Evolutionary conservation across 345 rosid genomes (phyloP).

Genomic region (Camelina sativa): DNA sequence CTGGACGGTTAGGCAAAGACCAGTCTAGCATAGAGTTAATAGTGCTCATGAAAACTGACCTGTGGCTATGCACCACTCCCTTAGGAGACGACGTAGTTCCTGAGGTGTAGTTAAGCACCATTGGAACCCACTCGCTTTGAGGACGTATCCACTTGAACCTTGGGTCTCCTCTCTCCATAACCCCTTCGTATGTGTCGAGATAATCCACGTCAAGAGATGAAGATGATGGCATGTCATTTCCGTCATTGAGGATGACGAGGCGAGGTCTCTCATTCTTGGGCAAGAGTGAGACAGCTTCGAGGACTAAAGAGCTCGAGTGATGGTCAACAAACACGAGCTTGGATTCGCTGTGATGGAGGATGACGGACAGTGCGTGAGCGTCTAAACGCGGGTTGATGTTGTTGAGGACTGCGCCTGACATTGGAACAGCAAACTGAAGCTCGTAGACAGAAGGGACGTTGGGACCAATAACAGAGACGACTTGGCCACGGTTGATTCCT

Average conservation of each 20-base stretch:
- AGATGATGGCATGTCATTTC: background rate
- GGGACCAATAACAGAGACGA: conserved; percentile 64
- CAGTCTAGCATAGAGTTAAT: conserved; percentile 50
- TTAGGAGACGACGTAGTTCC: conserved; percentile 69
- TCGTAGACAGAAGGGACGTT: conserved; percentile 64
- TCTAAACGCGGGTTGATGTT: conserved; percentile 66
- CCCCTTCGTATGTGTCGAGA: conserved; percentile 50
- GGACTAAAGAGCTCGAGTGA: conserved; percentile 36
- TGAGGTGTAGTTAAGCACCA: conserved; percentile 64
- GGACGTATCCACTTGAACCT: conserved; percentile 54
- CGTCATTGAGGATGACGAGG: conserved; percentile 54
- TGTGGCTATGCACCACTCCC: conserved; percentile 60
- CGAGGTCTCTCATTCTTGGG: conserved; percentile 33
- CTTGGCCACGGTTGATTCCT: conserved; percentile 52
- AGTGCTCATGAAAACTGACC: conserved; percentile 52
- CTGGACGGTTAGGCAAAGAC: conserved; percentile 50
- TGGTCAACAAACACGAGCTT: conserved; percentile 66
- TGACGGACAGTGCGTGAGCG: conserved; percentile 50
- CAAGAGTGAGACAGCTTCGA: conserved; percentile 54
- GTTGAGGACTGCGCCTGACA: conserved; percentile 66
- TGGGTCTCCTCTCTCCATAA: conserved; percentile 48
- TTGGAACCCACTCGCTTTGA: conserved; percentile 54
- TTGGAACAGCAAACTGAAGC: conserved; percentile 72
- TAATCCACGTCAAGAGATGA: background rate
- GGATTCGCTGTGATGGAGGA: conserved; percentile 57